A percentile compares a stretch with the other conserved stretches of the same genome.
Conservation (phyloP, 495 filamentous ascomycete genomes). For the Penicillium riverlandense region DNA sequence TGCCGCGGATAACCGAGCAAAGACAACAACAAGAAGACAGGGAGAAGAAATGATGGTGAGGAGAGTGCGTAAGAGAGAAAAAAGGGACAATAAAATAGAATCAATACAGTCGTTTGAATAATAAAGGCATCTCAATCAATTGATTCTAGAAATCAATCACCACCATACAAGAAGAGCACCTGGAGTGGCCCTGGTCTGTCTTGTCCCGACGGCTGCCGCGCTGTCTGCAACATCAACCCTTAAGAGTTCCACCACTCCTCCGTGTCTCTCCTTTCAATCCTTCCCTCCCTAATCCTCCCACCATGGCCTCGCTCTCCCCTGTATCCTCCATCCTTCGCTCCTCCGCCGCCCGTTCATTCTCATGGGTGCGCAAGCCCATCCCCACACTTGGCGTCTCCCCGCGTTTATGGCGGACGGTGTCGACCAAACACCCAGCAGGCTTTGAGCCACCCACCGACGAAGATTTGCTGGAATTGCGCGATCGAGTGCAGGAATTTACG, state of each 20-base stretch:
- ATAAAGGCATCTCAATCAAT: too few relatives aligned
- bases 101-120: too few relatives aligned
- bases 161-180: too few relatives aligned
- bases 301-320: conserved; percentile 25
- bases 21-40: not conserved
- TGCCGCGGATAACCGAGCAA: conserved; percentile 33
- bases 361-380: conserved; percentile 20
- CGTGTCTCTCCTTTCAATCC: conserved; percentile 1
- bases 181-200: too few relatives aligned
- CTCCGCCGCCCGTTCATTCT: conserved; percentile 27
- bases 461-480: conserved; percentile 78
- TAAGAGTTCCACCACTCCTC: not conserved
- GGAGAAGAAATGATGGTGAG: not conserved
- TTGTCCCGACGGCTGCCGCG: too few relatives aligned
- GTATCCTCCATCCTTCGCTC: conserved; percentile 21
- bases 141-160: too few relatives aligned
- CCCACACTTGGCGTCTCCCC: conserved; percentile 20
- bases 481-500: conserved; percentile 88
- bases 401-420: conserved; percentile 24
- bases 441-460: conserved; percentile 69
- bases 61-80: not conserved
- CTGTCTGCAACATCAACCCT: too few relatives aligned
- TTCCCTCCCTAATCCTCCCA: conserved; percentile 1
- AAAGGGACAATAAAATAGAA: too few relatives aligned
- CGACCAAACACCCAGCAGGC: conserved; percentile 78